Evolutionary conservation across 2,329 filamentous ascomycete species (phyloP).

Genomic region (Aureobasidium zeae): DNA sequence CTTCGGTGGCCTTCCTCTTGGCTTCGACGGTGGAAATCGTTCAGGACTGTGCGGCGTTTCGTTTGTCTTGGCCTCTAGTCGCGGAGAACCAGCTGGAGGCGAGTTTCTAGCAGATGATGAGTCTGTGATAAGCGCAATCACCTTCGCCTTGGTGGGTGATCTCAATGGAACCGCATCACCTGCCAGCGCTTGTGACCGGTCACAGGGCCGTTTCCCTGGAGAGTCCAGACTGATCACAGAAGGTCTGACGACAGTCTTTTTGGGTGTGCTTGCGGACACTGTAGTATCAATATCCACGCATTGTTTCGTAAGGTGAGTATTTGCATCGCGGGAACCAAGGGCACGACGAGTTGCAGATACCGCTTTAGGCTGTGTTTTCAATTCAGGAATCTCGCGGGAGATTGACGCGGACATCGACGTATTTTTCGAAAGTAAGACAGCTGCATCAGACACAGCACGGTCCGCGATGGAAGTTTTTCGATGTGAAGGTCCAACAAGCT

Average conservation of each 20-base stretch:
- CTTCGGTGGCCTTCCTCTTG: constrained; percentile 19
- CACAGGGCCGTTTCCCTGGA: constrained; percentile 18
- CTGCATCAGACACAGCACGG: not conserved
- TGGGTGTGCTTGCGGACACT: not conserved
- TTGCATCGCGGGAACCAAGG: constrained; percentile 7
- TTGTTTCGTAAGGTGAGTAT: not conserved
- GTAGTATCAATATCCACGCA: not conserved
- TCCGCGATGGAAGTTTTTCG: not conserved
- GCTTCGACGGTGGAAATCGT: constrained; percentile 10
- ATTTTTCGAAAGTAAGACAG: not conserved
- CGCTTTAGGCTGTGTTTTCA: not conserved
- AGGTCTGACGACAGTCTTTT: not conserved
- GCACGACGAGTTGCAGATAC: not conserved
- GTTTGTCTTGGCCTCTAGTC: not conserved
- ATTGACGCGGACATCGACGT: no score
- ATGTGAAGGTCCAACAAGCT: not conserved
- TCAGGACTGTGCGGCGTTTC: not conserved
- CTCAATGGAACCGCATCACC: not conserved
- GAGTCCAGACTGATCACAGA: not conserved
- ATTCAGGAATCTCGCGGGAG: not conserved
- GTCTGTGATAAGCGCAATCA: no score
- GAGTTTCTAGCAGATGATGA: not conserved
- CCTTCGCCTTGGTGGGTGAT: not conserved
- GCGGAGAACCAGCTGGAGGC: not conserved
- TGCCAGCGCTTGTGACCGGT: constrained; percentile 21